Evolutionary conservation across 73 alveolate genomes (phyloP).

Genomic region (Paramecium sonneborni): DNA sequence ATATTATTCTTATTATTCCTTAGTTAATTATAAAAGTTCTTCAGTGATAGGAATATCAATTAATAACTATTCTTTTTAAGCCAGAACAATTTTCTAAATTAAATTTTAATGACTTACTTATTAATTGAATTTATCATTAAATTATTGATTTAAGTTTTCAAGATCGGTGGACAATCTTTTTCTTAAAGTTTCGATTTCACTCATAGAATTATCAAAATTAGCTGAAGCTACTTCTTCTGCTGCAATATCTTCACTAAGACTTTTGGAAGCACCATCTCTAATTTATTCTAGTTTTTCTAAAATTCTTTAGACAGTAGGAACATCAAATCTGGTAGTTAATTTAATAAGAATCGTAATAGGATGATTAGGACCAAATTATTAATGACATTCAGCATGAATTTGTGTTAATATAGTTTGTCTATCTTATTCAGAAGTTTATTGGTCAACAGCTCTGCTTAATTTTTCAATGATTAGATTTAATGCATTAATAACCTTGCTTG

Average conservation of each 20-base stretch:
- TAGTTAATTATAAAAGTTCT: neutral
- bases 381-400: slow-evolving; percentile 1
- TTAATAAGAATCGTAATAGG: neutral
- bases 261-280: slow-evolving; percentile 18
- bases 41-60: slow-evolving; percentile 51
- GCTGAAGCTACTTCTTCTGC: slow-evolving; percentile 25
- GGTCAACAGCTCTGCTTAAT: slow-evolving; percentile 26
- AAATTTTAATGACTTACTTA: neutral
- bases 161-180: slow-evolving; percentile 2
- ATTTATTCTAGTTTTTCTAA: slow-evolving; percentile 10
- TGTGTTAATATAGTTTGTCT: slow-evolving; percentile 1
- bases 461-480: slow-evolving; percentile 1
- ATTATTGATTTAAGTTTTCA: neutral
- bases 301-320: slow-evolving; percentile 34
- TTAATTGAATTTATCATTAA: neutral
- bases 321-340: slow-evolving; percentile 35
- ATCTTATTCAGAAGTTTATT: slow-evolving; percentile 10
- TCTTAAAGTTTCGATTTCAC: slow-evolving; percentile 38
- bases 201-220: neutral
- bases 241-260: slow-evolving; percentile 9
- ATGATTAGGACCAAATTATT: slow-evolving; percentile 48
- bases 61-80: neutral
- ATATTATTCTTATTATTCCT: neutral
- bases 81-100: neutral
- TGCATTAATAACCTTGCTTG: slow-evolving; percentile 53